A percentile compares a stretch with the other conserved stretches of the same genome.
These are phyloP conservation scores for Didymella pomorum DNA, from an alignment of 2,329 filamentous ascomycete genomes.

Conservation along the genomic window DNA sequence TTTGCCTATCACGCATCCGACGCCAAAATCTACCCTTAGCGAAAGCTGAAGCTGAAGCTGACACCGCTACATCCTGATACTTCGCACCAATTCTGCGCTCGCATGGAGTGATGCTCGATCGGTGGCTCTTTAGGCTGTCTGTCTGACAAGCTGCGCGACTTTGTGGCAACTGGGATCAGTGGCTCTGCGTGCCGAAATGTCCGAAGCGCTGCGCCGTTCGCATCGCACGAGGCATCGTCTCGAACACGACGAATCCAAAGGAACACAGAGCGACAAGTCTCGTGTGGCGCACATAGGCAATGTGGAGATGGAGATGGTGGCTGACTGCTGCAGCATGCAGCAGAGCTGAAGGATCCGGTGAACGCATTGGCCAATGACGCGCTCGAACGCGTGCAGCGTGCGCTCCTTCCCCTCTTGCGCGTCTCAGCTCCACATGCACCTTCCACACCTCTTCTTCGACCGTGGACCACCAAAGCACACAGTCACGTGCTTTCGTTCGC, in stretches of 20 bases:
- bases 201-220: neutral
- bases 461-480: too few relatives aligned
- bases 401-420: neutral
- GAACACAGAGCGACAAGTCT: constrained; percentile 1
- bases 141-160: neutral
- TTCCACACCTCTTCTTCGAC: neutral
- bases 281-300: constrained; percentile 6
- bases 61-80: neutral
- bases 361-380: neutral
- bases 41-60: neutral
- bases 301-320: neutral
- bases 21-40: neutral
- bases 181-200: neutral
- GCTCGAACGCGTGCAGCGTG: neutral
- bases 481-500: neutral
- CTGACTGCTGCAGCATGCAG: neutral
- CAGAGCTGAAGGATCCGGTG: constrained; percentile 7
- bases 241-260: too few relatives aligned
- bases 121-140: neutral
- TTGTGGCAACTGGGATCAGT: too few relatives aligned
- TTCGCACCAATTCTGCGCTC: too few relatives aligned
- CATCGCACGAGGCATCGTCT: neutral
- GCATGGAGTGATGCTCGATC: neutral
- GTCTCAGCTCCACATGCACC: neutral
- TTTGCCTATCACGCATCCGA: neutral